Base-by-base conservation (phyloP, 768 basidiomycete species). In the Leccinum variicolor region DNA sequence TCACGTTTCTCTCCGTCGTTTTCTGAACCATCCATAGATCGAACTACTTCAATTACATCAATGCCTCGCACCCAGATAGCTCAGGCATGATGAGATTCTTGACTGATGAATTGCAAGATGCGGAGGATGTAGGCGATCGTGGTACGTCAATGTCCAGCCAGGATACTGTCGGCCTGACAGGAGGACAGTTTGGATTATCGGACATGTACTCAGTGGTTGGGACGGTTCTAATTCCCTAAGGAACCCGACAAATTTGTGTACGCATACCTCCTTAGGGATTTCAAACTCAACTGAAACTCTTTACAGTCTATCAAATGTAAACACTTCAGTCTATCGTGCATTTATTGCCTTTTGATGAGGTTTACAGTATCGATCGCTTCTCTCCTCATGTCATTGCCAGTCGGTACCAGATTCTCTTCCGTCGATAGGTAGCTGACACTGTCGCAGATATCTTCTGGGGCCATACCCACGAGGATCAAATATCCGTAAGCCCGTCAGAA, bases 41-140 rank as follows among this genome's bases (percentile, higher is more conserved):
- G 13, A 92, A 92, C 67, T 84, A 81, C 61, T 88, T 90, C 74
- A 87, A 86, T 68, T 92, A 86, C 65, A 85, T 91, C 73, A 89
- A 91, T 63, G 78, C 88, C 65, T 84, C 84, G 23, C 68, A 81
- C 25, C 81, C 85, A 11, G 90, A 92, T 69, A 76, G 76, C 41
- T 90, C 86, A 46, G 89, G 89, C 21, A 87, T 90, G 84, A 74
- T 91, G 63, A 78, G 86, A 36, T 90, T 89, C 73, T 64, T 92
- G 61, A 90, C 89, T 6, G 84, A 89, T 58, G 87, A 91, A 67
- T 73, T 91, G 14, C 89, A 92, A 69, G 84, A 77, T 53, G 89
- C 89, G 8, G 90, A 92, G 70, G 89, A 92, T 65, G 77, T 79
- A 21, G 85, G 88, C 8, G 88, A 90, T 54, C 76, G 86, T 64